Conservation (phyloP, 192 early-diverging fungal genomes). For the Chytriomyces sp. region DNA sequence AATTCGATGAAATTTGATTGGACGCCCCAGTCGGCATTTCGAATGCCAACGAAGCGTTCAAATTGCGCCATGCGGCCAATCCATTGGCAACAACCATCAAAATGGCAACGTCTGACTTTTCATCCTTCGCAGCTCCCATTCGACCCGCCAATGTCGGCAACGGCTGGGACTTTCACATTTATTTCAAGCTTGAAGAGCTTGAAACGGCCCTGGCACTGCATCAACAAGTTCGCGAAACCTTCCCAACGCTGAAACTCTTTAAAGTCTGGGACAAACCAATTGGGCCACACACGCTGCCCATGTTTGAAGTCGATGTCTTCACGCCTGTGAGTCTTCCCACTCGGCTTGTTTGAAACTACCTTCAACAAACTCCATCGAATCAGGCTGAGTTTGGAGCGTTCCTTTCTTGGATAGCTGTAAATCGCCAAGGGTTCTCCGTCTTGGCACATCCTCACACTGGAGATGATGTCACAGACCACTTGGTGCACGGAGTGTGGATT, state of each 20-base stretch:
- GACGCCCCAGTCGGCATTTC: too few species aligned
- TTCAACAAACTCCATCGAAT: too few species aligned
- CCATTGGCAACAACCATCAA: too few species aligned
- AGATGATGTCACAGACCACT: slow-evolving; percentile 10
- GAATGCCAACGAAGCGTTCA: too few species aligned
- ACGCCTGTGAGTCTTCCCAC: too few species aligned
- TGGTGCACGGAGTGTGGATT: slow-evolving; percentile 12
- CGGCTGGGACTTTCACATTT: slow-evolving; percentile 20
- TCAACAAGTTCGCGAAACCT: background rate
- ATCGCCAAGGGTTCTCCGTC: background rate
- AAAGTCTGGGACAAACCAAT: slow-evolving; percentile 15
- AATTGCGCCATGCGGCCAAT: too few species aligned
- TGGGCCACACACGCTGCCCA: slow-evolving; percentile 27
- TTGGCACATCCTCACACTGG: slow-evolving; percentile 23
- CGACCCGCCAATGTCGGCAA: background rate
- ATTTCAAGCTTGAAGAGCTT: slow-evolving; percentile 10
- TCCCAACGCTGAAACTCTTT: slow-evolving; percentile 14
- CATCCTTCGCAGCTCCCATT: slow-evolving; percentile 8
- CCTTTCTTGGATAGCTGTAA: slow-evolving; percentile 8
- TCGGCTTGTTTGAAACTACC: too few species aligned
- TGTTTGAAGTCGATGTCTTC: slow-evolving; percentile 26
- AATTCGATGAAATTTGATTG: too few species aligned
- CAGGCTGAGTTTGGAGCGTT: slow-evolving; percentile 22
- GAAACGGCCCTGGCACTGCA: slow-evolving; percentile 10
- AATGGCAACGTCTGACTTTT: too few species aligned